These are phyloP conservation scores for Ulota crispa DNA, from an alignment of 225 moss, liverwort and hornwort genomes.

Conservation along the genomic window DNA sequence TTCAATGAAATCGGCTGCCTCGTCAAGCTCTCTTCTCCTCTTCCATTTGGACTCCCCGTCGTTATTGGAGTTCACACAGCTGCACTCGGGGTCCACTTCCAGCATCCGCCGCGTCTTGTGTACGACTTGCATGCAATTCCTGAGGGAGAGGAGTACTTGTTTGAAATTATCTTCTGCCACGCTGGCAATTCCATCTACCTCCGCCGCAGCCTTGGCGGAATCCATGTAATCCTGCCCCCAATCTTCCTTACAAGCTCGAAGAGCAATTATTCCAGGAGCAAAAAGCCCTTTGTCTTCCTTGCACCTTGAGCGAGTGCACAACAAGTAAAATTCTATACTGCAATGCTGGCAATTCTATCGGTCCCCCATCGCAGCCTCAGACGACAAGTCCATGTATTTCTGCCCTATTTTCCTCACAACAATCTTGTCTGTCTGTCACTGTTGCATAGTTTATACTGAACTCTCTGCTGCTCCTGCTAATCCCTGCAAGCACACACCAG, in stretches of 20 bases:
- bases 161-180: slow-evolving; percentile 24
- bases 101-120: slow-evolving; percentile 17
- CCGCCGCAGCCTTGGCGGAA: slow-evolving; percentile 20
- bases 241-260: not conserved
- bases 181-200: slow-evolving; percentile 32
- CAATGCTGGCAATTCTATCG: too few species aligned
- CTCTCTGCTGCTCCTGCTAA: too few species aligned
- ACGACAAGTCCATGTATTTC: too few species aligned
- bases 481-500: too few species aligned
- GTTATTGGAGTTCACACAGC: slow-evolving; percentile 17
- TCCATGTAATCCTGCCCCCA: slow-evolving; percentile 26
- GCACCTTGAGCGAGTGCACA: not conserved
- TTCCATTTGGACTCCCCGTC: not conserved
- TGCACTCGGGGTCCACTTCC: slow-evolving; percentile 29
- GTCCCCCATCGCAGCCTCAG: too few species aligned
- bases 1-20: slow-evolving; percentile 18
- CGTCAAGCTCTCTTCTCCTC: slow-evolving; percentile 15
- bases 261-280: not conserved
- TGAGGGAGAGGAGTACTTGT: slow-evolving; percentile 13
- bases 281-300: not conserved
- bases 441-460: not conserved
- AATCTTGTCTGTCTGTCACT: not conserved
- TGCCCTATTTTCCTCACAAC: too few species aligned
- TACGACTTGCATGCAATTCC: slow-evolving; percentile 29
- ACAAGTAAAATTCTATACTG: too few species aligned